These are phyloP conservation scores for Alternaria sp. DNA, from an alignment of 2,329 filamentous ascomycete genomes.

Conservation along the genomic window DNA sequence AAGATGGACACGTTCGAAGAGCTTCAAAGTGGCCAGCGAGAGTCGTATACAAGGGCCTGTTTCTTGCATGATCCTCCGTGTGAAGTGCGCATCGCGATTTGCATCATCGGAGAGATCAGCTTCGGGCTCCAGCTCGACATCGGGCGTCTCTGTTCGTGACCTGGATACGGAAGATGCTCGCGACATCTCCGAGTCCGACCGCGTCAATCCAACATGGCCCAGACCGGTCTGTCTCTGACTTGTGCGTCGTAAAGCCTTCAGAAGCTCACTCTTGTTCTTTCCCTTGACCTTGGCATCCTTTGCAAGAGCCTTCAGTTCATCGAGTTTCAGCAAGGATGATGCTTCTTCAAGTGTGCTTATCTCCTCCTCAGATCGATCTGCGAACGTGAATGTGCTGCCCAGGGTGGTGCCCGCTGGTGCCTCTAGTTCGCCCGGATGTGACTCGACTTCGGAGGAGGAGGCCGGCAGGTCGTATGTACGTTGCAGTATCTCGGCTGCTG, in stretches of 20 bases:
- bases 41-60: slow-evolving; percentile 86
- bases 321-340: slow-evolving; percentile 78
- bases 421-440: slow-evolving; percentile 58
- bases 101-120: slow-evolving; percentile 50
- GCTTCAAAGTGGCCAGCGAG: slow-evolving; percentile 71
- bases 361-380: slow-evolving; percentile 74
- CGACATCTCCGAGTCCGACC: slow-evolving; percentile 67
- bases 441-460: slow-evolving; percentile 43
- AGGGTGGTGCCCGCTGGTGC: slow-evolving; percentile 58
- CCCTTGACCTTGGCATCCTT: slow-evolving; percentile 88
- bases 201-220: slow-evolving; percentile 69
- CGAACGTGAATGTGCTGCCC: slow-evolving; percentile 72
- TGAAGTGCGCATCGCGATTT: slow-evolving; percentile 76
- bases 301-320: slow-evolving; percentile 83
- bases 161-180: slow-evolving; percentile 53
- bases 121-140: slow-evolving; percentile 41
- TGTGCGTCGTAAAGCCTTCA: slow-evolving; percentile 73
- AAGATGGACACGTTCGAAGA: slow-evolving; percentile 93
- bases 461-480: slow-evolving; percentile 61
- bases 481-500: slow-evolving; percentile 71
- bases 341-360: slow-evolving; percentile 85
- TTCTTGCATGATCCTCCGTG: slow-evolving; percentile 75
- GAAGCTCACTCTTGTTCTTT: slow-evolving; percentile 83
- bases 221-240: slow-evolving; percentile 79
- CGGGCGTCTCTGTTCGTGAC: slow-evolving; percentile 34